phyloP scores from a whole-genome alignment of 129 eudicot species.

The Sambucus nigra region DNA sequence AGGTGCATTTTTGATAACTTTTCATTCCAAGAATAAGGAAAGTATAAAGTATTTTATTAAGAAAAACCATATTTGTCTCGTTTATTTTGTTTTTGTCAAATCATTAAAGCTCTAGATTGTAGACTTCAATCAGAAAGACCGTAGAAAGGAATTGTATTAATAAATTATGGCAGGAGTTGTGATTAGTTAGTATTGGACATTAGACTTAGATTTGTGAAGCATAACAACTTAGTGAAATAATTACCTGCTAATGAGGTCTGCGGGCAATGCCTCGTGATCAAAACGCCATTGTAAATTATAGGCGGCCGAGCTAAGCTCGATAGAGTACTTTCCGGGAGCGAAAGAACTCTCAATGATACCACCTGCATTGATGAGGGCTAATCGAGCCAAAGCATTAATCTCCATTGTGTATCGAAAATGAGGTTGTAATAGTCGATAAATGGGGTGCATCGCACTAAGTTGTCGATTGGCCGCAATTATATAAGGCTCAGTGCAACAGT shows the following conservation, averaged over 20 bases:
- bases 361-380: conserved; percentile 47
- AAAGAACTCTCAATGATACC: conserved; percentile 59
- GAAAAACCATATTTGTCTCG: too few species aligned
- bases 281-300: conserved; percentile 23
- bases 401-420: too few species aligned
- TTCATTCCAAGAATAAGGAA: too few species aligned
- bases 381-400: too few species aligned
- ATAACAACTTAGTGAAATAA: too few species aligned
- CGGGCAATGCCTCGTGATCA: conserved; percentile 3
- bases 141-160: not conserved
- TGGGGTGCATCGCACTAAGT: conserved; percentile 71
- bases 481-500: conserved; percentile 61
- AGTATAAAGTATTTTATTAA: too few species aligned
- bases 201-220: not conserved
- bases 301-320: conserved; percentile 51
- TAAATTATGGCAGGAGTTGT: not conserved
- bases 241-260: conserved; percentile 3
- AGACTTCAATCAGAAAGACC: too few species aligned
- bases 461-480: conserved; percentile 61
- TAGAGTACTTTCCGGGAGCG: conserved; percentile 42
- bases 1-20: too few species aligned
- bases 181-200: not conserved
- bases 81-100: too few species aligned
- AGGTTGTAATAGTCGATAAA: conserved; percentile 39
- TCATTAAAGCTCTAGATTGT: too few species aligned